These are phyloP conservation scores for Tagetes patula DNA, from an alignment of 129 eudicot genomes.

Conservation along the genomic window DNA sequence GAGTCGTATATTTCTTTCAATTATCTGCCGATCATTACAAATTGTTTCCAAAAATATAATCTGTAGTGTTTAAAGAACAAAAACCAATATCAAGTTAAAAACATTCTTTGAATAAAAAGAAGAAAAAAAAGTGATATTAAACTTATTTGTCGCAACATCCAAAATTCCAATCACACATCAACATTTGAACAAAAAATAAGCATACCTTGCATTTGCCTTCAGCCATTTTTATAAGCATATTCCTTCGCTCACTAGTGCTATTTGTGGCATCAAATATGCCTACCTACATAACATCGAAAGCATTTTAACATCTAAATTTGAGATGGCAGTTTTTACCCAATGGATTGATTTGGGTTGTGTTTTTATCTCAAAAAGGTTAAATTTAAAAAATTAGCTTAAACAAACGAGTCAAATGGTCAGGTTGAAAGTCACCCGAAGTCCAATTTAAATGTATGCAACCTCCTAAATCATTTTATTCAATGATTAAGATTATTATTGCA, in stretches of 20 bases:
- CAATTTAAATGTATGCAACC: neutral
- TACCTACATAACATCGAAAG: slow-evolving; percentile 49
- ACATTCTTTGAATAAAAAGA: neutral
- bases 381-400: neutral
- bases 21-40: slow-evolving; percentile 82
- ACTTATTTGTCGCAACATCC: neutral
- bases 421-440: neutral
- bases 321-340: neutral
- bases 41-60: slow-evolving; percentile 91
- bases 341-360: neutral
- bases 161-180: neutral
- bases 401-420: neutral
- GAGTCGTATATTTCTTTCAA: slow-evolving; percentile 96
- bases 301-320: slow-evolving; percentile 3
- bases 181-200: neutral
- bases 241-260: slow-evolving; percentile 82
- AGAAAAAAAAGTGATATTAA: neutral
- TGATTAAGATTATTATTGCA: neutral
- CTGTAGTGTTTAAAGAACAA: slow-evolving; percentile 39
- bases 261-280: slow-evolving; percentile 99
- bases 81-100: neutral
- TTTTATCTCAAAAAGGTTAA: neutral
- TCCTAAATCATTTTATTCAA: neutral
- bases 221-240: slow-evolving; percentile 98
- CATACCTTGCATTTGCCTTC: slow-evolving; percentile 98